phyloP scores from a whole-genome alignment of 805 yeast genomes.

The Ogataea glucozyma region DNA sequence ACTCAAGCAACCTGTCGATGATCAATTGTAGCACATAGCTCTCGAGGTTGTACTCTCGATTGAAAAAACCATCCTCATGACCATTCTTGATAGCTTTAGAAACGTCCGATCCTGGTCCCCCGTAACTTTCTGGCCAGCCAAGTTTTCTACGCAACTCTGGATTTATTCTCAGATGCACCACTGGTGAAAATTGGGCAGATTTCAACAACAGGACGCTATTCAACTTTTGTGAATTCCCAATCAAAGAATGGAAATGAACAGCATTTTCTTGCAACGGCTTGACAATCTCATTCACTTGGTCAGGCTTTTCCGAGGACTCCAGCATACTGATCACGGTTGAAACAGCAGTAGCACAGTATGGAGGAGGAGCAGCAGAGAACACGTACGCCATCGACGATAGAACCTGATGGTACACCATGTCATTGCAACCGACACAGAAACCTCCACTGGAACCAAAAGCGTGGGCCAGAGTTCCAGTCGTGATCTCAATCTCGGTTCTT shows the following conservation, averaged over 20 bases:
- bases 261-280: constrained; percentile 45
- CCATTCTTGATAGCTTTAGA: constrained; percentile 47
- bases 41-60: constrained; percentile 50
- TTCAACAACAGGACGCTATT: constrained; percentile 47
- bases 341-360: constrained; percentile 74
- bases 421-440: constrained; percentile 81
- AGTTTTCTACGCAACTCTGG: constrained; percentile 45
- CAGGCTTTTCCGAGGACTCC: constrained; percentile 36
- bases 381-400: constrained; percentile 88
- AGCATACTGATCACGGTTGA: constrained; percentile 51
- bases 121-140: constrained; percentile 51
- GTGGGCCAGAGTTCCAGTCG: constrained; percentile 82
- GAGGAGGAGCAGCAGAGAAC: constrained; percentile 92
- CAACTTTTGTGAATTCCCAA: constrained; percentile 42
- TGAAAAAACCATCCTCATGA: constrained; percentile 42
- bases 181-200: constrained; percentile 63
- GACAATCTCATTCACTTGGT: constrained; percentile 37
- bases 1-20: constrained; percentile 54
- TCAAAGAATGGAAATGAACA: constrained; percentile 38
- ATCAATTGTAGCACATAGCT: constrained; percentile 65
- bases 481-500: constrained; percentile 75
- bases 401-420: constrained; percentile 90
- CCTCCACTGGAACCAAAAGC: constrained; percentile 89
- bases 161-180: constrained; percentile 63
- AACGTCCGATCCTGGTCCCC: constrained; percentile 44